Percentiles rank a stretch among this genome's conserved stretches.
Evolutionary conservation across 805 yeast species (phyloP).

Genomic region (Komagataella pastoris): DNA sequence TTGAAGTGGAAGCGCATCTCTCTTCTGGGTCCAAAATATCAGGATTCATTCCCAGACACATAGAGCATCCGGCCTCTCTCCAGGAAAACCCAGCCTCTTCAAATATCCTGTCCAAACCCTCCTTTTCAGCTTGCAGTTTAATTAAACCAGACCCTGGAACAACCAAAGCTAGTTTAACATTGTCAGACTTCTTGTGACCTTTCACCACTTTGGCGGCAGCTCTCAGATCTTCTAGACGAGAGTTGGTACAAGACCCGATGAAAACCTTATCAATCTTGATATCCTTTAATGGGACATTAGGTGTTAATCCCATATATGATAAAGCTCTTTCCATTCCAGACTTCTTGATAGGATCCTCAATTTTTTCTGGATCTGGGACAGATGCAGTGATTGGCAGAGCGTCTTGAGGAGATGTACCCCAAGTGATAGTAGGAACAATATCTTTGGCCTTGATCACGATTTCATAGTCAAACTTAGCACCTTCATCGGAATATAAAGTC

Average conservation of each 20-base stretch:
- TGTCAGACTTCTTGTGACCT: constrained; percentile 78
- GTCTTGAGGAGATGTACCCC: constrained; percentile 99
- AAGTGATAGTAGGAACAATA: constrained; percentile 90
- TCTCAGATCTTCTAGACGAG: constrained; percentile 93
- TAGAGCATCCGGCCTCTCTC: constrained; percentile 99
- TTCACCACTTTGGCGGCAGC: constrained; percentile 89
- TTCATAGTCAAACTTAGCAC: constrained; percentile 80
- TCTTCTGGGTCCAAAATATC: constrained; percentile 91
- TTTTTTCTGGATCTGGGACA: constrained; percentile 82
- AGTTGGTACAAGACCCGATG: constrained; percentile 96
- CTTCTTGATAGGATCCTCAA: constrained; percentile 59
- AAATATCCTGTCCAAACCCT: constrained; percentile 88
- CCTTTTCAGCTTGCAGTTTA: constrained; percentile 85
- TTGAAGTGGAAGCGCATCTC: constrained; percentile 97
- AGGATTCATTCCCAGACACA: constrained; percentile 99
- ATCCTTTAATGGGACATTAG: constrained; percentile 70
- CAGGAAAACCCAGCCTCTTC: constrained; percentile 91
- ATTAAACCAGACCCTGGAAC: constrained; percentile 98
- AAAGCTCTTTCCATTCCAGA: constrained; percentile 87
- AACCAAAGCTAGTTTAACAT: constrained; percentile 71
- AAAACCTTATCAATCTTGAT: constrained; percentile 84
- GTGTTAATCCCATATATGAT: constrained; percentile 78
- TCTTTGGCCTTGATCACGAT: constrained; percentile 72
- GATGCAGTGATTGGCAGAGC: constrained; percentile 86
- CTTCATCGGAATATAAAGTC: constrained; percentile 77